Percentiles rank a stretch among this genome's conserved stretches.
phyloP scores from a whole-genome alignment of 495 filamentous ascomycete species.

The Viridothelium virens region DNA sequence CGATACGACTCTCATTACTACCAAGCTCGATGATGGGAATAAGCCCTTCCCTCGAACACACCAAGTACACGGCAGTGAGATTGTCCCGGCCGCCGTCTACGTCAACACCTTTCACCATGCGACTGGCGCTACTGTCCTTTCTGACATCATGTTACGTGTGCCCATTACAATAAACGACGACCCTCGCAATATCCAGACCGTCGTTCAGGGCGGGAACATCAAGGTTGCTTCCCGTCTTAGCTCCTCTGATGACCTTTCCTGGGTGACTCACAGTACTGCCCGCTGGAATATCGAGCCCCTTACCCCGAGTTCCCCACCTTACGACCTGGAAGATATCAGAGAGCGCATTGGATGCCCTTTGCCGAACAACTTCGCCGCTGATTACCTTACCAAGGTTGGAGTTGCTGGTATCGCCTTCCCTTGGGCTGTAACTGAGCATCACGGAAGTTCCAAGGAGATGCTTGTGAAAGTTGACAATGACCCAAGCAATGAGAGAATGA shows the following conservation, averaged over 20 bases:
- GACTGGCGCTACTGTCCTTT: slow-evolving; percentile 20
- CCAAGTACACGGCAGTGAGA: slow-evolving; percentile 34
- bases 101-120: slow-evolving; percentile 38
- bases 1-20: not conserved
- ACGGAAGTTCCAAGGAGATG: slow-evolving; percentile 39
- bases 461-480: slow-evolving; percentile 37
- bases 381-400: slow-evolving; percentile 39
- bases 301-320: not conserved
- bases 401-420: slow-evolving; percentile 42
- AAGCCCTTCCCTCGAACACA: slow-evolving; percentile 32
- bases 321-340: not conserved
- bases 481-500: slow-evolving; percentile 12
- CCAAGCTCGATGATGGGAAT: slow-evolving; percentile 24
- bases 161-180: not conserved
- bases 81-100: slow-evolving; percentile 38
- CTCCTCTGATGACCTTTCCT: slow-evolving; percentile 21
- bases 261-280: slow-evolving; percentile 40
- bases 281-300: slow-evolving; percentile 8
- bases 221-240: slow-evolving; percentile 33
- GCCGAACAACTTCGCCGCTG: slow-evolving; percentile 31
- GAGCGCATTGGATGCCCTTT: slow-evolving; percentile 11
- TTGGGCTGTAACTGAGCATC: slow-evolving; percentile 39
- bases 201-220: slow-evolving; percentile 20
- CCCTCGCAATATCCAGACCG: not conserved
- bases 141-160: slow-evolving; percentile 25